Conservation (phyloP, 1,139 yeast species). For the Sugiyamaella paludigena region DNA sequence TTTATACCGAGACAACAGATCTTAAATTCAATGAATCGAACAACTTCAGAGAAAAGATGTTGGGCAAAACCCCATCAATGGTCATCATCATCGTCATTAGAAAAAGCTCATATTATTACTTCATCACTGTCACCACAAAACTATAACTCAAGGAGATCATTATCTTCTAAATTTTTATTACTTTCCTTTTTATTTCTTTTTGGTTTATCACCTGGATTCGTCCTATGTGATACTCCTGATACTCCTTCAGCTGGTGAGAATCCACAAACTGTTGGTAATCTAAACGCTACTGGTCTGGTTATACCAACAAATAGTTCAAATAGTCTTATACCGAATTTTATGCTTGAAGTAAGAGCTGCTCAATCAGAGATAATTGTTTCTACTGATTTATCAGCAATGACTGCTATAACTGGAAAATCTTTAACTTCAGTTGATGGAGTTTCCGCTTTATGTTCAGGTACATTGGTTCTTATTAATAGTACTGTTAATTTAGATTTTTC, state of each 20-base stretch:
- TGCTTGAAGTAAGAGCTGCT: constrained; percentile 18
- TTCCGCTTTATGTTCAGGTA: constrained; percentile 28
- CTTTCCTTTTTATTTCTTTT: too few species aligned
- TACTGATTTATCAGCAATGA: constrained; percentile 28
- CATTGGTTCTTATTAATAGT: constrained; percentile 21
- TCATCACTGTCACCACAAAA: too few species aligned
- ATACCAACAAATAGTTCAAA: constrained; percentile 23
- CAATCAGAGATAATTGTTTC: constrained; percentile 20
- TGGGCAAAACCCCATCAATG: too few species aligned
- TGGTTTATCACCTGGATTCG: too few species aligned
- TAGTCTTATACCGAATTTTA: constrained; percentile 18
- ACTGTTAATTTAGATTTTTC: constrained; percentile 22
- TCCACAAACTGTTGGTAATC: constrained; percentile 20
- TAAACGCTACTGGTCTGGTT: constrained; percentile 22
- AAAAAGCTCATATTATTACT: too few species aligned
- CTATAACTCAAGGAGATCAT: too few species aligned
- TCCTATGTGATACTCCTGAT: not conserved
- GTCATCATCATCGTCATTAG: too few species aligned
- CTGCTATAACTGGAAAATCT: constrained; percentile 27
- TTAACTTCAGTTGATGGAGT: constrained; percentile 22
- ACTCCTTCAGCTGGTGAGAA: not conserved
- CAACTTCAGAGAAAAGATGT: too few species aligned
- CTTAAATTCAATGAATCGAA: too few species aligned
- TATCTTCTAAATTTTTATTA: too few species aligned
- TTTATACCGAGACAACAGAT: too few species aligned